These are phyloP conservation scores for Gaeumannomyces sp. DNA, from an alignment of 2,329 filamentous ascomycete species.

Conservation along the genomic window DNA sequence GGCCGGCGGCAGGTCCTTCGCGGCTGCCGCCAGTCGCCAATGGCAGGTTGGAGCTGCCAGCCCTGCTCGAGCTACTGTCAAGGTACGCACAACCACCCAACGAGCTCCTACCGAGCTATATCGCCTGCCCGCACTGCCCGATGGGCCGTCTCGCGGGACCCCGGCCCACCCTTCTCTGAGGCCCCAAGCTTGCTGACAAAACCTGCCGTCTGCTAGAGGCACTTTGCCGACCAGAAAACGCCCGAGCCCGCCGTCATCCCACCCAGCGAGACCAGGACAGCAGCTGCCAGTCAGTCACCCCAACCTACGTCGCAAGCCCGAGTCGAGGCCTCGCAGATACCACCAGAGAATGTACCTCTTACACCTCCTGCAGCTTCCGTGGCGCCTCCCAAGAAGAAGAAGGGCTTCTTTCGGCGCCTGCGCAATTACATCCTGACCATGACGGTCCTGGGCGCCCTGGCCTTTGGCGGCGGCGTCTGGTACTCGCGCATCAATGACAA, in stretches of 20 bases:
- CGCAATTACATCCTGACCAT: conserved; percentile 72
- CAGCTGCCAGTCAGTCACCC: conserved; percentile 37
- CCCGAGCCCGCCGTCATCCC: conserved; percentile 47
- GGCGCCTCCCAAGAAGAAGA: conserved; percentile 42
- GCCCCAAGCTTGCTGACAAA: conserved; percentile 15
- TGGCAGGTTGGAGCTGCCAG: conserved; percentile 43
- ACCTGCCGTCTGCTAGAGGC: conserved; percentile 38
- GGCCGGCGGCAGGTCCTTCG: conserved; percentile 48
- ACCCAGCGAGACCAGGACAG: conserved; percentile 44
- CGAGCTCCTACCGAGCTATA: conserved; percentile 13
- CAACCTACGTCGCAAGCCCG: conserved; percentile 26
- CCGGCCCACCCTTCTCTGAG: no score
- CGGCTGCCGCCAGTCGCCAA: conserved; percentile 50
- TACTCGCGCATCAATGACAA: conserved; percentile 92
- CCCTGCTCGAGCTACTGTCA: conserved; percentile 29
- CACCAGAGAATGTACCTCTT: conserved; percentile 31
- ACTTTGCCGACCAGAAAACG: conserved; percentile 50
- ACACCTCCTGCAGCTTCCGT: conserved; percentile 32
- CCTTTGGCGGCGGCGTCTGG: conserved; percentile 84
- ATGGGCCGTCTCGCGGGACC: background rate
- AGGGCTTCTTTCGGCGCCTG: conserved; percentile 66
- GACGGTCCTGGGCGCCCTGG: conserved; percentile 66
- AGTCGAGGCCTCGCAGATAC: conserved; percentile 32
- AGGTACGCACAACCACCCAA: conserved; percentile 26
- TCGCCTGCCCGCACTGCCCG: background rate